Conservation (phyloP, 345 rosid genomes). For the Orychophragmus violaceus region DNA sequence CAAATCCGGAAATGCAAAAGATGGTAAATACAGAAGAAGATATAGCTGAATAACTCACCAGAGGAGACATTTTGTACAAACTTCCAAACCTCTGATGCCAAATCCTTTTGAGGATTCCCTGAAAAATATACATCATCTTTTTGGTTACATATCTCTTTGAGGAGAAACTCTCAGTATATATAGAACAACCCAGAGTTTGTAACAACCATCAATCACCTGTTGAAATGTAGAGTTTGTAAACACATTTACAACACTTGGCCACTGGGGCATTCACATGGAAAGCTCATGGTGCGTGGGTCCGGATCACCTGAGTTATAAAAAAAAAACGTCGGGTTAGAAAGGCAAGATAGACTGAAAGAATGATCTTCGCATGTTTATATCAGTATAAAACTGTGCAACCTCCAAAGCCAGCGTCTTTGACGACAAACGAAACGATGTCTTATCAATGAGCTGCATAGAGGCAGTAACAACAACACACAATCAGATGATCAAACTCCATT, state of each 20-base stretch:
- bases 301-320: no score
- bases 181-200: constrained; percentile 11
- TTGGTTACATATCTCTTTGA: not conserved
- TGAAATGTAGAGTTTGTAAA: constrained; percentile 6
- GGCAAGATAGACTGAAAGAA: constrained; percentile 64
- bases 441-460: constrained; percentile 73
- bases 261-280: no score
- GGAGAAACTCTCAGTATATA: not conserved
- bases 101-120: constrained; percentile 42
- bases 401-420: constrained; percentile 72
- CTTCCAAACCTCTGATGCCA: constrained; percentile 55
- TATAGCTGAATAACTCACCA: constrained; percentile 36
- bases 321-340: constrained; percentile 57
- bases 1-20: not conserved
- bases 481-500: not conserved
- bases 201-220: constrained; percentile 75
- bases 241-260: no score
- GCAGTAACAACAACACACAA: constrained; percentile 4
- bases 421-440: constrained; percentile 54
- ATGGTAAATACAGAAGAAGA: not conserved
- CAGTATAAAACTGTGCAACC: constrained; percentile 71
- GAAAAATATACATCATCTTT: constrained; percentile 8
- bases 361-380: constrained; percentile 76
- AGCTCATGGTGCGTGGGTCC: no score
- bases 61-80: constrained; percentile 58